A percentile compares a stretch with the other conserved stretches of the same genome.
Evolutionary conservation across 2,329 filamentous ascomycete species (phyloP).

Genomic region (Sphaerostilbella broomeana): DNA sequence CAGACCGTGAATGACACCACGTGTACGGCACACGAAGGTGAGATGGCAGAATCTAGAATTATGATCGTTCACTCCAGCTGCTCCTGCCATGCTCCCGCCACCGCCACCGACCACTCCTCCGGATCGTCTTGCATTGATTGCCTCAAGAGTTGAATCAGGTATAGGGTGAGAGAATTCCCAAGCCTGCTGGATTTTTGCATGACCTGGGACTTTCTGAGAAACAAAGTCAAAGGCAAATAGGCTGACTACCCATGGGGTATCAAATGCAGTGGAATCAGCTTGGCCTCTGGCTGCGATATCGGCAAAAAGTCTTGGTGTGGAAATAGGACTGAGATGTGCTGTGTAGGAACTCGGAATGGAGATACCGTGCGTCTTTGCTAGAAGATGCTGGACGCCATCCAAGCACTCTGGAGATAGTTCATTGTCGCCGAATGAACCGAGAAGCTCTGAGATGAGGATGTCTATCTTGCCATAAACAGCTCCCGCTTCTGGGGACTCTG

Average conservation of each 20-base stretch:
- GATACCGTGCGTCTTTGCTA: constrained; percentile 73
- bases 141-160: constrained; percentile 48
- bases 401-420: constrained; percentile 95
- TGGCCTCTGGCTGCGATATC: constrained; percentile 62
- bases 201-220: constrained; percentile 54
- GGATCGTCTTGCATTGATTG: constrained; percentile 50
- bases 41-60: constrained; percentile 76
- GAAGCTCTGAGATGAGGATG: constrained; percentile 86
- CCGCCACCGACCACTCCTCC: constrained; percentile 61
- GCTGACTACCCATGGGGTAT: constrained; percentile 93
- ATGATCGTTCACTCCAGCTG: constrained; percentile 82
- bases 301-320: constrained; percentile 76
- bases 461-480: constrained; percentile 65
- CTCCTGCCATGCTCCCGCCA: constrained; percentile 65
- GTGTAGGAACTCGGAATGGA: constrained; percentile 93
- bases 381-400: constrained; percentile 87
- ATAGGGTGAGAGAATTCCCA: constrained; percentile 79
- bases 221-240: constrained; percentile 85
- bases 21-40: constrained; percentile 68
- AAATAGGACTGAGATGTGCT: constrained; percentile 86
- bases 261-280: constrained; percentile 65
- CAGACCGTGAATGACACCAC: constrained; percentile 83
- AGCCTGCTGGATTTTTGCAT: constrained; percentile 61
- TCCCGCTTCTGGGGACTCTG: constrained; percentile 34
- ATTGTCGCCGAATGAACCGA: constrained; percentile 95